Evolutionary conservation across 805 yeast genomes (phyloP), one percentile per base, ranked within the genome.

Genomic region (Candida jianshihensis): DNA sequence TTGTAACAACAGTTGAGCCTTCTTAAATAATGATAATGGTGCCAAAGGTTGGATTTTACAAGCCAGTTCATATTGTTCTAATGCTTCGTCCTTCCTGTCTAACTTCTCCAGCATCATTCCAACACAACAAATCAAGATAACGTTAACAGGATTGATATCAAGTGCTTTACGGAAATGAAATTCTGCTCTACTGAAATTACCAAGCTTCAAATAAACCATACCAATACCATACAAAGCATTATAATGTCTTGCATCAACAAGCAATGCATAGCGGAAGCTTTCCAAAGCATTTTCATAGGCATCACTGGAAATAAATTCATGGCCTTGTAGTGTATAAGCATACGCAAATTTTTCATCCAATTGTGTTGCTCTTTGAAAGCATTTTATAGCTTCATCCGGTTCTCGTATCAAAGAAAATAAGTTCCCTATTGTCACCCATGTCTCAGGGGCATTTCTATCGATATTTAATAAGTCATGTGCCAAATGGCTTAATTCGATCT

Each of bases 141-240:
- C 83, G 58, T 92, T 90, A 31, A 81, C 81, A 1, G 97, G 96
- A 53, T 92, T 92, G 33, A 92, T 86, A 26, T 81, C 74, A 13
- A 84, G 75, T 0, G 97, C 97, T 51, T 82, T 85, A 37, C 87
- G 66, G 63, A 90, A 87, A 58, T 87, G 94, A 43, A 77, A 75
- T 50, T 87, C 89, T 1, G 97, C 96, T 49, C 78, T 77, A 30
- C 73, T 76, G 51, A 78, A 78, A 48, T 86, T 88, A 5, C 97
- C 97, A 35, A 88, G 62, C 51, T 87, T 85, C 56, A 87, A 71
- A 56, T 80, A 82, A 20, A 88, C 94, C 90, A 88, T 87, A 7
- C 97, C 98, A 38, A 92, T 73, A 19, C 98, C 98, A 53, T 92
- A 92, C 51, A 89, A 77, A 0, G 97, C 97, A 59, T 90, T 92